Base-by-base conservation (phyloP, 2,329 filamentous ascomycete species). In the Neurospora sp. region DNA sequence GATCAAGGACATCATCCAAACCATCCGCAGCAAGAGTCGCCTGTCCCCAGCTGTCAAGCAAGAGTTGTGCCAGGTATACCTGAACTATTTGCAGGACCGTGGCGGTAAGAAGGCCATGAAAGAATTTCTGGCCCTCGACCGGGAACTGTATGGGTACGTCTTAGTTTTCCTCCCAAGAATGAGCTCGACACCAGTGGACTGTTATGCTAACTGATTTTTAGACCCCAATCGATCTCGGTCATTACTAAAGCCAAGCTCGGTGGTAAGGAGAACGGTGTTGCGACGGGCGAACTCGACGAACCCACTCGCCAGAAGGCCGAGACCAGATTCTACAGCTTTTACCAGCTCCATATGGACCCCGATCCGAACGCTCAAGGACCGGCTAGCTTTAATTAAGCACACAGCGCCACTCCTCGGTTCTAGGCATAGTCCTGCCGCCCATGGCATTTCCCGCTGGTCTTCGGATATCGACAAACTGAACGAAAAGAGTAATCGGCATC, bases 71-170 rank as follows among this genome's bases (percentile, higher is more conserved):
- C 86, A 92, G 72, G 83, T 86, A 69, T 99, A 98, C 79, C 89
- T 97, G 83, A 83, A 86, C 13, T 97, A 96, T 77, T 84, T 99
- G 42, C 88, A 97, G 73, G 90, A 96, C 75, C 86, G 92, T 69
- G 94, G 95, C 15, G 90, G 88, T 72, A 92, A 93, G 78, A 88
- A 94, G 39, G 88, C 93, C 1, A 95, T 96, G 82, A 93, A 93
- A 80, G 91, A 94, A 75, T 97, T 94, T 79, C 84, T 97, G 77
- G 83, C 86, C 71, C 83, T 98, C 42, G 95, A 99, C 78, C 87
- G 90, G 62, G 92, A 97, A 79, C 87, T 97, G 71, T 96, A 96
- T 78, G 96, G 96, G 89, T 90, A 82, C 80, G 88, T 78, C 76
- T n/a, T 62, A 67, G 38, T 28, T 42, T 11, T 7, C 3, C 13